Percentiles rank a stretch among this genome's conserved stretches.
These are phyloP conservation scores for Pichia inconspicua DNA, from an alignment of 1,139 yeast genomes.

Conservation along the genomic window DNA sequence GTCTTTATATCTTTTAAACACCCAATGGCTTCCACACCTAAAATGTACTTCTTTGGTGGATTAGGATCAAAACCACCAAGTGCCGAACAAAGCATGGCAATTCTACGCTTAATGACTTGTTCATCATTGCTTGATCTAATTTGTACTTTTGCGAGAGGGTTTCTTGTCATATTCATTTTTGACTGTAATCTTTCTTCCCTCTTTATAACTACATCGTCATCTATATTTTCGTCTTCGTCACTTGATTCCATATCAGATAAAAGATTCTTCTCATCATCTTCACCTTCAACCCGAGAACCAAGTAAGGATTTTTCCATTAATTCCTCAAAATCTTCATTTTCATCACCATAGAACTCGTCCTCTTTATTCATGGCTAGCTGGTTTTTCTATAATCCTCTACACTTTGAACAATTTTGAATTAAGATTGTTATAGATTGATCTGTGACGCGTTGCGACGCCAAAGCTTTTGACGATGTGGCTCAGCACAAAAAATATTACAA, in stretches of 20 bases:
- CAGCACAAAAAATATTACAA: neutral
- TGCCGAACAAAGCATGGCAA: conserved; percentile 67
- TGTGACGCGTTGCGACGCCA: neutral
- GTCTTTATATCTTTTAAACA: conserved; percentile 81
- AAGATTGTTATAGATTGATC: neutral
- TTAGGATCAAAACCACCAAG: conserved; percentile 70
- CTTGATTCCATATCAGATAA: conserved; percentile 15
- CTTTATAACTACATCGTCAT: conserved; percentile 9
- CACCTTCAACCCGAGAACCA: conserved; percentile 12
- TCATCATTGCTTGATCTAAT: conserved; percentile 17
- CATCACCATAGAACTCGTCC: conserved; percentile 19
- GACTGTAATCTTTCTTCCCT: conserved; percentile 10
- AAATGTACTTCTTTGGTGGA: conserved; percentile 48
- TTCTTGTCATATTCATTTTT: conserved; percentile 11
- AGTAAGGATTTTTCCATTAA: conserved; percentile 21
- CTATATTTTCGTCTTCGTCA: conserved; percentile 15
- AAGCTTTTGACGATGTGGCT: neutral
- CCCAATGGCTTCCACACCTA: conserved; percentile 88
- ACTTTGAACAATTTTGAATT: neutral
- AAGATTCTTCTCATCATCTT: conserved; percentile 14
- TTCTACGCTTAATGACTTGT: conserved; percentile 54
- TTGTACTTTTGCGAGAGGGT: neutral
- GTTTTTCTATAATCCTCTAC: neutral
- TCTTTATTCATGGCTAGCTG: conserved; percentile 3
- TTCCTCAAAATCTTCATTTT: conserved; percentile 25